Conservation (phyloP, 441 rosid genomes). For the Bocquillonia castaneifolia region DNA sequence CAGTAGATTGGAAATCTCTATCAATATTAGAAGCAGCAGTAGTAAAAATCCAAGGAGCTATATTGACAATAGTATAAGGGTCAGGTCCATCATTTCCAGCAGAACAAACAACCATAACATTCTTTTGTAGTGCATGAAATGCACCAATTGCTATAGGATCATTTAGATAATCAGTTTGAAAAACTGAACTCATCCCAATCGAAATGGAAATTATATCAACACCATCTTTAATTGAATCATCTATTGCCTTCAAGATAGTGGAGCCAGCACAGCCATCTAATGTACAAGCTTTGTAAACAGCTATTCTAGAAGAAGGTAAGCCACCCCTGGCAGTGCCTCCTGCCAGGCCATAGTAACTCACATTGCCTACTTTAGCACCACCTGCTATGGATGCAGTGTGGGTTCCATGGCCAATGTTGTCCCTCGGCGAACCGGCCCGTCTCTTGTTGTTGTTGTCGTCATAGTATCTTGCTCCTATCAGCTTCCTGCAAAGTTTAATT, state of each 20-base stretch:
- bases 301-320: conserved; percentile 53
- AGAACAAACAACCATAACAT: conserved; percentile 59
- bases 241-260: conserved; percentile 56
- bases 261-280: conserved; percentile 62
- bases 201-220: conserved; percentile 75
- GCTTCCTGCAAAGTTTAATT: conserved; percentile 39
- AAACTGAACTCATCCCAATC: conserved; percentile 46
- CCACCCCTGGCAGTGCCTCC: conserved; percentile 73
- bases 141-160: conserved; percentile 86
- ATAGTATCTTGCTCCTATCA: conserved; percentile 81
- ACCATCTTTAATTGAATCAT: conserved; percentile 72
- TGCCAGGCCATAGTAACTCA: conserved; percentile 55
- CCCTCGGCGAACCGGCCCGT: conserved; percentile 55
- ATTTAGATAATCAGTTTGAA: conserved; percentile 38
- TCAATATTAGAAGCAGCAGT: conserved; percentile 76
- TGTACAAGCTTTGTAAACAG: conserved; percentile 64
- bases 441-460: conserved; percentile 14
- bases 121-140: conserved; percentile 68
- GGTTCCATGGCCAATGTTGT: conserved; percentile 64
- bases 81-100: conserved; percentile 80
- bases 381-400: conserved; percentile 73
- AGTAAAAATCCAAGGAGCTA: conserved; percentile 81
- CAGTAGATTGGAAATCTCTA: conserved; percentile 55
- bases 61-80: conserved; percentile 46
- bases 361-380: conserved; percentile 46